These are phyloP conservation scores for Symbiodinium pilosum DNA, from an alignment of 73 alveolate species.

Conservation along the genomic window DNA sequence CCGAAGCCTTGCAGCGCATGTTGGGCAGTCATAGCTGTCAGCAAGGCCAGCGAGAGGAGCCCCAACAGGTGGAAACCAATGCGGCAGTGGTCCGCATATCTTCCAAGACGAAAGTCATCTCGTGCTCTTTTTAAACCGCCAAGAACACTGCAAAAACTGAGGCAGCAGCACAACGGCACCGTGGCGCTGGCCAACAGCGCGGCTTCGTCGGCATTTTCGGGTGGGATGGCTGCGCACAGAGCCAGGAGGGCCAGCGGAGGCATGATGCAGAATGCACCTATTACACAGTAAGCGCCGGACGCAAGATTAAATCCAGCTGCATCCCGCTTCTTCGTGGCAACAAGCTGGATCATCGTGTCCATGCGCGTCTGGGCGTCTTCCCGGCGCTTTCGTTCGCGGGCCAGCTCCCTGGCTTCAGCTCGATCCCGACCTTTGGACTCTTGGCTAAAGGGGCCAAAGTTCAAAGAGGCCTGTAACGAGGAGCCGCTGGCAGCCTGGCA, in stretches of 20 bases:
- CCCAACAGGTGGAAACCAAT: background rate
- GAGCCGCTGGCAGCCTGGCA: background rate
- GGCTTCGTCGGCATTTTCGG: background rate
- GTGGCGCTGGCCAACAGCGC: conserved; percentile 13
- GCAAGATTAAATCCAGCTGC: too few relatives aligned
- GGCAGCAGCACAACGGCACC: background rate
- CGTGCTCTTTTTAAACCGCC: background rate
- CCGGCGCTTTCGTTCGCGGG: background rate
- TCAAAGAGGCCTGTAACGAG: background rate
- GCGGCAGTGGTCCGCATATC: background rate
- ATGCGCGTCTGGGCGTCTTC: background rate
- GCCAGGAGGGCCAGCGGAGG: background rate
- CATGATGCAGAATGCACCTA: too few relatives aligned
- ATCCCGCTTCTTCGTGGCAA: background rate
- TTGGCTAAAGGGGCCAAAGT: background rate
- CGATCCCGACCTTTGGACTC: background rate
- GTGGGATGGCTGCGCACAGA: background rate
- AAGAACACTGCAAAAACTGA: background rate
- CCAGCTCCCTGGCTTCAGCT: background rate
- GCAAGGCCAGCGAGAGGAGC: background rate
- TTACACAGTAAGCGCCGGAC: too few relatives aligned
- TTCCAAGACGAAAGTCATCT: background rate
- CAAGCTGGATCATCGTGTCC: background rate
- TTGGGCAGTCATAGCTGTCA: background rate
- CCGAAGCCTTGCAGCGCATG: background rate